Percentiles rank a stretch among this genome's conserved stretches.
Conservation (phyloP, 2,329 filamentous ascomycete species). For the Aspergillus novofumigatus region DNA sequence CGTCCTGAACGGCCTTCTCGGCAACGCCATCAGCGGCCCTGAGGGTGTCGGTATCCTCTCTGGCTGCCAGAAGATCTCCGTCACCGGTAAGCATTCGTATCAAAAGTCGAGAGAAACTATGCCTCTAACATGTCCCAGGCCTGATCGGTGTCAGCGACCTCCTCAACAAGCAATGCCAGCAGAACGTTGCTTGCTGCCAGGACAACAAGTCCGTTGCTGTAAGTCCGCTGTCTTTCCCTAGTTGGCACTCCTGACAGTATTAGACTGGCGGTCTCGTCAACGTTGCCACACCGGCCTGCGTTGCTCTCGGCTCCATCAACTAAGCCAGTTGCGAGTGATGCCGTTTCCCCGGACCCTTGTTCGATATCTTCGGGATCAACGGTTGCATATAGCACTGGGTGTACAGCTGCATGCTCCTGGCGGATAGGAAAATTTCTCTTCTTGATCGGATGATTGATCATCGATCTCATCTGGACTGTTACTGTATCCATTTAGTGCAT, state of each 20-base stretch:
- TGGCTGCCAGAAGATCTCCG: not conserved
- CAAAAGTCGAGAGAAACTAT: not conserved
- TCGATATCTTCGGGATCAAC: not conserved
- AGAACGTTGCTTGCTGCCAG: constrained; percentile 12
- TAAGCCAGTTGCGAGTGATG: not conserved
- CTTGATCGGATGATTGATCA: not conserved
- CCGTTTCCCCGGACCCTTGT: not conserved
- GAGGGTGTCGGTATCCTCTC: constrained; percentile 1
- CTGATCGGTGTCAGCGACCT: not conserved
- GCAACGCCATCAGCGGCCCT: not conserved
- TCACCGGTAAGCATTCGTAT: not conserved
- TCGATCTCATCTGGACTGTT: not conserved
- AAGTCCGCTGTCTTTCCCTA: not conserved
- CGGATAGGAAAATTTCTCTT: not conserved
- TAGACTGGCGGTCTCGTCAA: constrained; percentile 3
- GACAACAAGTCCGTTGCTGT: not conserved
- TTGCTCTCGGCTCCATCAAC: constrained; percentile 3
- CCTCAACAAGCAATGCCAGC: constrained; percentile 2
- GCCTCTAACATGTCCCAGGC: not conserved
- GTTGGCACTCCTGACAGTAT: not conserved
- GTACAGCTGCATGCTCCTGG: not conserved
- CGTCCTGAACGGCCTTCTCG: not conserved
- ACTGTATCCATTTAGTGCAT: not conserved
- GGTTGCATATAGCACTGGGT: constrained; percentile 1
- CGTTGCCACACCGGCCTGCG: constrained; percentile 1